Percentiles rank a stretch among this genome's conserved stretches.
Evolutionary conservation across 257 asterid species (phyloP).

Genomic region (Leonotis leonurus): DNA sequence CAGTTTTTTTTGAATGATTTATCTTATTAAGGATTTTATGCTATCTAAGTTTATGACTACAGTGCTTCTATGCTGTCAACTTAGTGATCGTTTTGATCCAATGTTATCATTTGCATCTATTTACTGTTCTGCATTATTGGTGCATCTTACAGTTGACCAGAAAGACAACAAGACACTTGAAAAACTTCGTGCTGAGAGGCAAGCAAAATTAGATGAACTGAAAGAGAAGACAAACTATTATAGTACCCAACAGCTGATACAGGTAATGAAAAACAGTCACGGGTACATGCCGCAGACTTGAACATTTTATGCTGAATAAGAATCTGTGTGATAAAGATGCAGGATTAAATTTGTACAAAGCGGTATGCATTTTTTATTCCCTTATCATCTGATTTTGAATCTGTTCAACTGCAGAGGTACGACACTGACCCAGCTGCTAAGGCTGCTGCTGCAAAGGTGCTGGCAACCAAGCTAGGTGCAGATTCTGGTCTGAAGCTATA

Average conservation of each 20-base stretch:
- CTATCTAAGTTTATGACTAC: not conserved
- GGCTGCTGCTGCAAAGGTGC: constrained; percentile 83
- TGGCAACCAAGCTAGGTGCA: constrained; percentile 71
- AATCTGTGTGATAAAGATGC: not conserved
- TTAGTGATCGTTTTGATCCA: not conserved
- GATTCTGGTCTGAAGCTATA: constrained; percentile 62
- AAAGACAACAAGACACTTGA: constrained; percentile 74
- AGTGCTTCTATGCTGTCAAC: not conserved
- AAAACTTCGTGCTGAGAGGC: constrained; percentile 76
- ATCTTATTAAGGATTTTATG: not conserved
- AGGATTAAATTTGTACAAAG: not conserved
- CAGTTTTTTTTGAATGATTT: not conserved
- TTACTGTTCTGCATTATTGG: not conserved
- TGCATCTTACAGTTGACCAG: constrained; percentile 44
- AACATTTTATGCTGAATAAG: not conserved
- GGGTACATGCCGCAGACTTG: not conserved
- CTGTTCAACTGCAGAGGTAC: constrained; percentile 47
- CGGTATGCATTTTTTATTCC: not conserved
- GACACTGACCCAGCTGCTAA: constrained; percentile 83
- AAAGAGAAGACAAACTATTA: constrained; percentile 90
- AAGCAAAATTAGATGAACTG: constrained; percentile 78
- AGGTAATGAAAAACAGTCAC: constrained; percentile 36
- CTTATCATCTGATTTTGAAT: not conserved
- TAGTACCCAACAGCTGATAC: constrained; percentile 78
- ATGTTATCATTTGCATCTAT: not conserved